Evolutionary conservation across 768 basidiomycete genomes (phyloP).

Genomic region (Symmetrospora coprosmae): DNA sequence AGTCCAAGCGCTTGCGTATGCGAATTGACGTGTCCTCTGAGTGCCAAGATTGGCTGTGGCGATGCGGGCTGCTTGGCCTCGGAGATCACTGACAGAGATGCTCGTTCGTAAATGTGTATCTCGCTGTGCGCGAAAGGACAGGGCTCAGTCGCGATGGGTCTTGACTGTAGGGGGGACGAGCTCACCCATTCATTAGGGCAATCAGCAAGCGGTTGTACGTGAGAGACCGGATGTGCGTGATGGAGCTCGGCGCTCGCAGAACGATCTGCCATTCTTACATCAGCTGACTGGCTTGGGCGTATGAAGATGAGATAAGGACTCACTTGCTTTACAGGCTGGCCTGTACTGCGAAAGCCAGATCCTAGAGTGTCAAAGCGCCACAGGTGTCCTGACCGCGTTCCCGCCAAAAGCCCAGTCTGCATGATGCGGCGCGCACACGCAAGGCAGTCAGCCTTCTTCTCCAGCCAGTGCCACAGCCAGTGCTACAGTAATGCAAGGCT

Average conservation of each 20-base stretch:
- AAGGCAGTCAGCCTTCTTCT: not conserved
- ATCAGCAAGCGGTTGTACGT: not conserved
- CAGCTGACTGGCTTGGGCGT: too few species aligned
- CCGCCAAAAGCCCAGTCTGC: slow-evolving; percentile 1
- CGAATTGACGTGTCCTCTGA: slow-evolving; percentile 10
- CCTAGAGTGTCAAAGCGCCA: not conserved
- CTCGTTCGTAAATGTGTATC: not conserved
- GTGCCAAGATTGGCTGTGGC: not conserved
- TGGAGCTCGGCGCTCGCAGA: not conserved
- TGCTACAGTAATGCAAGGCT: not conserved
- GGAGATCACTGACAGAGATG: not conserved
- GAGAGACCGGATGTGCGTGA: not conserved
- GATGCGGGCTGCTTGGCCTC: too few species aligned
- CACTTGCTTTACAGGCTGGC: not conserved
- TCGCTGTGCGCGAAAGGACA: not conserved
- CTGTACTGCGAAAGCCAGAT: not conserved
- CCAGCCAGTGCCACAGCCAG: not conserved
- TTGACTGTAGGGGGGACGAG: too few species aligned
- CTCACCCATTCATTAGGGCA: slow-evolving; percentile 13
- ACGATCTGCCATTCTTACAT: too few species aligned
- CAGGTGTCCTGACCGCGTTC: slow-evolving; percentile 9
- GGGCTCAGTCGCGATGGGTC: too few species aligned
- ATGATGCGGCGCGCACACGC: not conserved
- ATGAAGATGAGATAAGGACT: too few species aligned
- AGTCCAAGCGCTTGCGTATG: not conserved